phyloP scores from a whole-genome alignment of 805 yeast species.

The Metschnikowia peoriensis region DNA sequence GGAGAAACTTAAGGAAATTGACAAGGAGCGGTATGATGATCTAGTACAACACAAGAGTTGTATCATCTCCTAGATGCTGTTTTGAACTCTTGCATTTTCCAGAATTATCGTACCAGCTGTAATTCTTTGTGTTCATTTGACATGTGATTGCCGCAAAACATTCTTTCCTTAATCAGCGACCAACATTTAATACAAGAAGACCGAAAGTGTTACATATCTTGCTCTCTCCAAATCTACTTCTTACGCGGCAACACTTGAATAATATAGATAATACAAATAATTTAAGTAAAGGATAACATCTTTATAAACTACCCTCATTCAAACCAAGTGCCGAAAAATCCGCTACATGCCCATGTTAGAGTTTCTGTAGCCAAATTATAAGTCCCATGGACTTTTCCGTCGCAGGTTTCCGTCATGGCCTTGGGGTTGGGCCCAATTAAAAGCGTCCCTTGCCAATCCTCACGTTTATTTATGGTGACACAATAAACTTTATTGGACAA shows the following conservation, averaged over 20 bases:
- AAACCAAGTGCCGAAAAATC: background rate
- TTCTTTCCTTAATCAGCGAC: too few relatives aligned
- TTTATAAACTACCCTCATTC: too few relatives aligned
- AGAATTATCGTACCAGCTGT: too few relatives aligned
- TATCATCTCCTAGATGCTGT: slow-evolving; percentile 8
- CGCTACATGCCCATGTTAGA: background rate
- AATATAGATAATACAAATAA: too few relatives aligned
- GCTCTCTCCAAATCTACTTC: too few relatives aligned
- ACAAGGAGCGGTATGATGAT: slow-evolving; percentile 37
- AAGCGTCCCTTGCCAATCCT: background rate
- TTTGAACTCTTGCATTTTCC: background rate
- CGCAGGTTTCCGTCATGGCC: background rate
- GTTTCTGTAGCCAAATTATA: background rate
- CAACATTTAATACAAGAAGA: too few relatives aligned
- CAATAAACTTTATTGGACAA: background rate
- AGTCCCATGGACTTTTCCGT: background rate
- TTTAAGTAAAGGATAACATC: too few relatives aligned
- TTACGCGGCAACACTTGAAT: too few relatives aligned
- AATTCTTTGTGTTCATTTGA: background rate
- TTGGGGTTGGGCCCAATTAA: background rate
- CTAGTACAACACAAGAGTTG: slow-evolving; percentile 25
- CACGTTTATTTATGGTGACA: background rate
- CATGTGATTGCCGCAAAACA: too few relatives aligned
- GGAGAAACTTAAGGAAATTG: slow-evolving; percentile 54
- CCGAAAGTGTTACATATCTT: too few relatives aligned